Evolutionary conservation across 2,329 filamentous ascomycete genomes (phyloP), one percentile per base, ranked within the genome.

Genomic region (Tolypocladium capitatum): DNA sequence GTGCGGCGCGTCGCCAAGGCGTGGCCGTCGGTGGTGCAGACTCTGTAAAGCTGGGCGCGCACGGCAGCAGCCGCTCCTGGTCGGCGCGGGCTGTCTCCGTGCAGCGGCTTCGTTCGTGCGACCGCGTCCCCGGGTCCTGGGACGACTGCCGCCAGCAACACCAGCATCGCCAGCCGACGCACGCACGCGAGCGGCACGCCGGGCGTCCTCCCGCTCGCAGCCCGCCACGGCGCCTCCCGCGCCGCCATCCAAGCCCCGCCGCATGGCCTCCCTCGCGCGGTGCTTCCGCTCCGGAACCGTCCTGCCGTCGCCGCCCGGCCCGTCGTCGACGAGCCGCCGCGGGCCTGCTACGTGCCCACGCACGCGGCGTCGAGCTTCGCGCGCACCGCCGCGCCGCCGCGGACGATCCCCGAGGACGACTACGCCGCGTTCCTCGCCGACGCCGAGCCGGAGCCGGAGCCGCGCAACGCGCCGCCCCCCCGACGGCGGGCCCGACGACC

Each of bases 281-380:
- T 43, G 20, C n/a, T 40, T 49, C 38, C 24, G 38, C 38, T n/a
- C 21, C 14, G 8, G 24, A 28, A 24, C 21, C 21, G 3, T 16
- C 14, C 8, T 9, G 7, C 28, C 28, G 28, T 10, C 28, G 28
- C 28, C 28, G 28, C 28, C n/a, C 47, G 27, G 6, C 27, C 27
- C 27, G 27, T 27, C 27, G 27, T 27, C 27, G 27, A 20, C n/a
- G 21, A 33, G 8, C 10, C 31, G n/a, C 44, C 49, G 16, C 36
- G 41, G 5, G 31, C 49, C 8, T 24, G 46, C 38, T 63, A 63
- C 51, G 53, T 60, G 21, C 60, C 60, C 2, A 58, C 55, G 21
- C 60, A 63, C 46, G 60, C 60, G 3, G 60, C 60, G 6, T 48
- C 56, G 28, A 59, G 60, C 53, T 63, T 63, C 43, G 52, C 53